Evolutionary conservation across 331 rosid genomes (phyloP), one percentile per base, ranked within the genome.

Genomic region (Acacia pycnantha): DNA sequence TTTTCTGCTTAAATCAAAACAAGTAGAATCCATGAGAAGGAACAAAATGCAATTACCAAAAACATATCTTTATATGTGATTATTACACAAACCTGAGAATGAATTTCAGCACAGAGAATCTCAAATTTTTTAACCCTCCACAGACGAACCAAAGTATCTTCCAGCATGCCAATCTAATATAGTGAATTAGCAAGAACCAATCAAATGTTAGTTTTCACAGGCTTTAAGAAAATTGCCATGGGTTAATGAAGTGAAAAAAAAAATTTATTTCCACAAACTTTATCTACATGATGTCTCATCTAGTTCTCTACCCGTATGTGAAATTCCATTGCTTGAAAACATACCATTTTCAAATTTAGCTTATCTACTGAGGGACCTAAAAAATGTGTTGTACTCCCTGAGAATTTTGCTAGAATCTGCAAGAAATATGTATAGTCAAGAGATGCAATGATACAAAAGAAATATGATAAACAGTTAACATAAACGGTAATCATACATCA

Each of bases 51-150:
- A 35, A 67, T 67, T 8, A 37, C 59, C 46, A 41, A 44, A 54
- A 58, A 35, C 64, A 69, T 58, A 44, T 74, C 68, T 26, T 62
- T 53, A 82, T 31, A 24, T 41, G 81, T 66, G 50, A 51, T 70
- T 78, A 74, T 82, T 79, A 48, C 73, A 80, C 87, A 88, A 69
- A 95, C 99, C 99, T 93, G 93, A 79, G 92, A 88, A 73, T 83
- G 90, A 83, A 93, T 84, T 74, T 88, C 93, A 67, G 94, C 87
- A 87, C 89, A 84, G 40, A 95, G 83, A 44, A 77, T 80, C 85
- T 89, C 94, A 58, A 77, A 84, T 83, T 90, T 89, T 85, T 83
- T 91, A 86, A 85, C 80, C 81, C 88, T 89, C 90, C 80, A 80
- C 64, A 82, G 88, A 81, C 75, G 88, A 82, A 70, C 87, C 90